Percentiles rank a stretch among this genome's conserved stretches.
Evolutionary conservation across 2,329 filamentous ascomycete species (phyloP).

Genomic region (Helicocarpus griseus): DNA sequence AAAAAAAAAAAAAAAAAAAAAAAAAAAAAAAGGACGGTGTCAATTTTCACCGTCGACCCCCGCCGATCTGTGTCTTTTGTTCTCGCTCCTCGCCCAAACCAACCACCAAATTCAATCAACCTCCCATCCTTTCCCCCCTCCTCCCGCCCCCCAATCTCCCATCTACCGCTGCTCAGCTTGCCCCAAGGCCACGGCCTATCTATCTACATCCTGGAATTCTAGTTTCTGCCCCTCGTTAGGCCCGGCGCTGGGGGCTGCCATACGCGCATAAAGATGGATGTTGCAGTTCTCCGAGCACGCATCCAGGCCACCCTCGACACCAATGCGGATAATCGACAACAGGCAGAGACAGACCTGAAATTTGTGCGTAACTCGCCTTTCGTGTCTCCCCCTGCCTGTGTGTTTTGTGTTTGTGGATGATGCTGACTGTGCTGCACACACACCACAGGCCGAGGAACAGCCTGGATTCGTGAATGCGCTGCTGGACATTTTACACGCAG

Average conservation of each 20-base stretch:
- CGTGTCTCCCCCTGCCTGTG: neutral
- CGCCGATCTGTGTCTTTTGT: constrained; percentile 9
- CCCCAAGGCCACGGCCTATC: neutral
- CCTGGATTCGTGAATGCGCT: constrained; percentile 84
- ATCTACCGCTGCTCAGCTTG: neutral
- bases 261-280: constrained; percentile 47
- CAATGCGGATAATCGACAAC: constrained; percentile 51
- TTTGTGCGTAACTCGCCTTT: constrained; percentile 40
- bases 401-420: neutral
- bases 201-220: neutral
- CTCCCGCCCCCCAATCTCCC: neutral
- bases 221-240: constrained; percentile 13
- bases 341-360: constrained; percentile 57
- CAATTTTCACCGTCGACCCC: constrained; percentile 8
- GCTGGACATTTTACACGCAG: constrained; percentile 78
- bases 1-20: neutral
- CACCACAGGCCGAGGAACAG: constrained; percentile 79
- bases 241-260: constrained; percentile 25
- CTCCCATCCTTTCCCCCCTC: constrained; percentile 10
- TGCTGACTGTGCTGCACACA: neutral
- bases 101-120: neutral
- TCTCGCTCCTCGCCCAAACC: constrained; percentile 9
- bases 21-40: neutral
- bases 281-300: constrained; percentile 50
- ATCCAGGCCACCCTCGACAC: constrained; percentile 55